Base-by-base conservation (phyloP, 2,329 filamentous ascomycete genomes). In the Lecanosticta acicola region DNA sequence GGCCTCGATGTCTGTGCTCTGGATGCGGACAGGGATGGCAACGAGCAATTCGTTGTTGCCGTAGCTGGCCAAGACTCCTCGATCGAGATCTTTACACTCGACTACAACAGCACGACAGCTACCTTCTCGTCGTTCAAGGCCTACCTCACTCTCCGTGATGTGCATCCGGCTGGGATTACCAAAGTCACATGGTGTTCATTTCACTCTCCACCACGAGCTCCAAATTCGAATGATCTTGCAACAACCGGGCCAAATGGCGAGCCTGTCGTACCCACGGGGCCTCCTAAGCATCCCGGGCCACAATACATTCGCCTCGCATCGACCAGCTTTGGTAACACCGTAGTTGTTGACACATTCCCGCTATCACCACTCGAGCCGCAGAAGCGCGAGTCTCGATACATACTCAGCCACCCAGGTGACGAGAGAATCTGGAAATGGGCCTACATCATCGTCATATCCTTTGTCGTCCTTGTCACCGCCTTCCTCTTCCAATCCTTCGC, bases 41-140 rank as follows among this genome's bases (percentile, higher is more conserved):
- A 85, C 48, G 79, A 83, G 38, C 88, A 96, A 67, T 85, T 88
- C 54, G 78, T 85, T 38, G 76, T 95, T 54, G 90, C 89, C 4
- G 80, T 94, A 11, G 85, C 86, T 2, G 84, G 84, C 7, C 84
- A 85, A 57, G 86, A 94, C 64, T 81, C 82, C 49, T 88, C 87
- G 9, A 83, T 95, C 54, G 80, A 79, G 3, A 70, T 95, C 20
- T 85, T 83, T 66, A 90, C 87, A 0, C 70, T 94, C 47, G 85
- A 94, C 54, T 85, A 87, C 62, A 63, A 85, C 59, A 66, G 70
- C 4, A 60, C 62, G 3, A 66, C 65, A 2, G 71, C 69, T 49
- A 71, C 66, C 2, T 70, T 76, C 54, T 68, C 71, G 33, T 65
- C 67, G 5, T 70, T 82, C 59, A 66, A 67, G 34, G 61, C 64